Percentiles rank a stretch among this genome's conserved stretches.
phyloP scores from a whole-genome alignment of 768 basidiomycete species.

The Leccinum fibrillosum region DNA sequence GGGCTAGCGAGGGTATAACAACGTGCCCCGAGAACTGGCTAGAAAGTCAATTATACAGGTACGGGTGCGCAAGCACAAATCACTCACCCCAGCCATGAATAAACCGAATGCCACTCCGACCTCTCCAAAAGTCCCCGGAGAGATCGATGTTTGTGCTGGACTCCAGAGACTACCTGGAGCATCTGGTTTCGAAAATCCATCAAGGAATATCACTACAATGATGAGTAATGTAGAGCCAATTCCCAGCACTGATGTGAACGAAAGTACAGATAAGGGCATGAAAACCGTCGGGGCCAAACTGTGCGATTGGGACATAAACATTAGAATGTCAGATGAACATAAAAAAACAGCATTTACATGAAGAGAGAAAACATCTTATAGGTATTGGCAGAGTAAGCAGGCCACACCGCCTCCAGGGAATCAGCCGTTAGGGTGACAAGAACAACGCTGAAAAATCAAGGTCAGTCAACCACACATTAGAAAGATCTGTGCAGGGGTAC shows the following conservation, averaged over 20 bases:
- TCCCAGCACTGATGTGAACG: slow-evolving; percentile 84
- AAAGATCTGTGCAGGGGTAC: slow-evolving; percentile 35
- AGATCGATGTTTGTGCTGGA: slow-evolving; percentile 65
- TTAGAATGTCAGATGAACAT: background rate
- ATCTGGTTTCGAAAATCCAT: slow-evolving; percentile 71
- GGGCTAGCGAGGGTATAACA: slow-evolving; percentile 84
- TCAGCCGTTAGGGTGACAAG: slow-evolving; percentile 90
- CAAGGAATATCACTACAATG: slow-evolving; percentile 72
- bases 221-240: slow-evolving; percentile 76
- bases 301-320: slow-evolving; percentile 6
- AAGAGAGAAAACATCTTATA: slow-evolving; percentile 76
- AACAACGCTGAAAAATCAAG: slow-evolving; percentile 55
- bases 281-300: slow-evolving; percentile 85
- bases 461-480: background rate
- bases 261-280: slow-evolving; percentile 80
- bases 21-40: slow-evolving; percentile 85
- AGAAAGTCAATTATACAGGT: background rate
- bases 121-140: slow-evolving; percentile 48
- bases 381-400: slow-evolving; percentile 58
- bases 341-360: slow-evolving; percentile 47
- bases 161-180: slow-evolving; percentile 79
- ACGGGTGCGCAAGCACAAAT: background rate
- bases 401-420: slow-evolving; percentile 72
- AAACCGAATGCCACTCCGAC: slow-evolving; percentile 83
- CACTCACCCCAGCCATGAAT: slow-evolving; percentile 83